phyloP scores from a whole-genome alignment of 108 stramenopile species.

The Skeletonema marinoi region DNA sequence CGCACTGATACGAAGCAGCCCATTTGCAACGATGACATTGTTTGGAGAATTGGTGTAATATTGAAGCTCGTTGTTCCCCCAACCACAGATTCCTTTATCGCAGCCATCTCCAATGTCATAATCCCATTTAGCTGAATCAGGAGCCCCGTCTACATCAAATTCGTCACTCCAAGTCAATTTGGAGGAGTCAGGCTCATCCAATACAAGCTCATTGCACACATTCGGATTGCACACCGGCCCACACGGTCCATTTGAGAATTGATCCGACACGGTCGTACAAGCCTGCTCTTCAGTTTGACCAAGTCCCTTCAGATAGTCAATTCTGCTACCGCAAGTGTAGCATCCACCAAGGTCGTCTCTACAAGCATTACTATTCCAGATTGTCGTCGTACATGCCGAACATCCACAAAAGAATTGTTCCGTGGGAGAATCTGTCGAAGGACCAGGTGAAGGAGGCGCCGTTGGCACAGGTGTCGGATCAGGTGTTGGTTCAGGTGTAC shows the following conservation, averaged over 20 bases:
- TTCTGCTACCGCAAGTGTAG: conserved; percentile 9
- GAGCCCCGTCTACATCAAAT: conserved; percentile 34
- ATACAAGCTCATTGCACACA: background rate
- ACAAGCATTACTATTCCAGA: conserved; percentile 5
- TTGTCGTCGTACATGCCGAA: background rate
- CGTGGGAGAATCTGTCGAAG: background rate
- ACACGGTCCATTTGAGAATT: conserved; percentile 10
- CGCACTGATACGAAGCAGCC: conserved; percentile 23
- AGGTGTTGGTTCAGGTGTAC: background rate
- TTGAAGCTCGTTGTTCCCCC: conserved; percentile 33
- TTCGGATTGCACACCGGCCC: conserved; percentile 20
- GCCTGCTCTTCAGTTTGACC: background rate
- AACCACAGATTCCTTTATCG: conserved; percentile 12
- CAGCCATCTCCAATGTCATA: conserved; percentile 38
- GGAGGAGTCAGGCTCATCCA: conserved; percentile 35
- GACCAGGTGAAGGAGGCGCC: background rate
- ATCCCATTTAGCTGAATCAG: conserved; percentile 12
- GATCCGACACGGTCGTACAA: conserved; percentile 10
- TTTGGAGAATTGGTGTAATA: conserved; percentile 22
- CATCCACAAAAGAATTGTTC: conserved; percentile 8
- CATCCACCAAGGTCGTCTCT: background rate
- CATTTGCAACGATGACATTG: conserved; percentile 32
- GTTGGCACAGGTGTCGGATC: background rate
- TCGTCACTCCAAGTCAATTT: conserved; percentile 29
- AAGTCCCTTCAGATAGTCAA: background rate